A percentile compares a stretch with the other conserved stretches of the same genome.
Conservation (phyloP, 192 early-diverging fungal species). For the Gamsiella multidivaricata region DNA sequence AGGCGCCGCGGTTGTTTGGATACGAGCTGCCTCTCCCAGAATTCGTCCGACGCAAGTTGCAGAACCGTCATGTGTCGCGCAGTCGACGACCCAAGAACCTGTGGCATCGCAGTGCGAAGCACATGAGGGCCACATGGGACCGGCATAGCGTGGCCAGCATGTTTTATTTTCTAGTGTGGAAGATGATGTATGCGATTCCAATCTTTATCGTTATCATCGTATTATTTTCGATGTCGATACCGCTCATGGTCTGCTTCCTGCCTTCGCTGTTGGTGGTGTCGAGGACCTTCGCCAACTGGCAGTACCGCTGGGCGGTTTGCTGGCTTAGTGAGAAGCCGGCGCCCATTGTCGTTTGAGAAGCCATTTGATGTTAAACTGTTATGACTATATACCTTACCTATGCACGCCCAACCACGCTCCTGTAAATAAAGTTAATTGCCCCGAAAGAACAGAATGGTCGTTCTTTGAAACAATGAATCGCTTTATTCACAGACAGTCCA, state of each 20-base stretch:
- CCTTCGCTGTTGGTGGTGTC: constrained; percentile 25
- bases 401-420: background rate
- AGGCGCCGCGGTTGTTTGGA: constrained; percentile 14
- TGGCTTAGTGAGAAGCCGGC: constrained; percentile 46
- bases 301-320: constrained; percentile 40
- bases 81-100: constrained; percentile 33
- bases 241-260: constrained; percentile 38
- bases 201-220: constrained; percentile 7
- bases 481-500: no score
- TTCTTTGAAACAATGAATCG: no score
- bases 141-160: constrained; percentile 19
- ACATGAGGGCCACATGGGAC: constrained; percentile 14
- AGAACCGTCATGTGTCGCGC: constrained; percentile 15
- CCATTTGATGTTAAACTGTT: no score
- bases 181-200: constrained; percentile 36
- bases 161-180: constrained; percentile 49
- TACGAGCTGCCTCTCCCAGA: constrained; percentile 15
- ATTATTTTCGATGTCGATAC: constrained; percentile 9
- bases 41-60: constrained; percentile 7
- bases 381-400: no score
- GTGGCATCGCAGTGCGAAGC: constrained; percentile 24
- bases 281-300: constrained; percentile 35
- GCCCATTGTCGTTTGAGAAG: constrained; percentile 25
- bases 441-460: no score
- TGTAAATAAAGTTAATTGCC: background rate